Conservation (phyloP, 176 grass and related monocot genomes). For the Melocanna baccifera region DNA sequence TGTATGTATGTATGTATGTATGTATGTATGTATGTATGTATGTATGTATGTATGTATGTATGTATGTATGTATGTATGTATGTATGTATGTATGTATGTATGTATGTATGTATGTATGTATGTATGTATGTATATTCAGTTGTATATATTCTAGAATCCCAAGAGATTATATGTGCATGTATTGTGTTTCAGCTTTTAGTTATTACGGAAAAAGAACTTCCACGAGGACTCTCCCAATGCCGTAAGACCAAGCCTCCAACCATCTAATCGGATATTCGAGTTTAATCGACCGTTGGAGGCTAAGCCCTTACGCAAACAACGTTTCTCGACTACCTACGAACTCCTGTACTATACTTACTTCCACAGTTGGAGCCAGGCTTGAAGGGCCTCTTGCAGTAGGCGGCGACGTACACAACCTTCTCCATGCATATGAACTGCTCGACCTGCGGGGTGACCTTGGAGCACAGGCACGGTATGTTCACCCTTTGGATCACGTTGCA, state of each 20-base stretch:
- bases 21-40: too few relatives aligned
- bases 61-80: too few relatives aligned
- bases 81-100: too few relatives aligned
- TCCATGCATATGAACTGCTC: slow-evolving; percentile 43
- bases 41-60: too few relatives aligned
- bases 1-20: too few relatives aligned
- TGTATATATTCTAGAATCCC: not conserved
- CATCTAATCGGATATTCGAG: not conserved
- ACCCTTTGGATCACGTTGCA: slow-evolving; percentile 36
- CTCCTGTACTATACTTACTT: slow-evolving; percentile 32
- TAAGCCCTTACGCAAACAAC: not conserved
- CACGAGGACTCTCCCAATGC: not conserved
- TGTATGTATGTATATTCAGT: too few relatives aligned
- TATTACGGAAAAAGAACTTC: not conserved
- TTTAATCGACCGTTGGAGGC: not conserved
- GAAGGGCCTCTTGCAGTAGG: slow-evolving; percentile 36
- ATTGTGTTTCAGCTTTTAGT: not conserved
- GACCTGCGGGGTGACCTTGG: slow-evolving; percentile 40
- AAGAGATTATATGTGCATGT: not conserved
- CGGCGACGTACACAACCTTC: slow-evolving; percentile 51
- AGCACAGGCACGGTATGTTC: slow-evolving; percentile 57
- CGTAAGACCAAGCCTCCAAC: not conserved
- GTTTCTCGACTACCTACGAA: too few relatives aligned
- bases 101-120: too few relatives aligned
- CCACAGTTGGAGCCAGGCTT: slow-evolving; percentile 45